Evolutionary conservation across 108 stramenopile genomes (phyloP), one percentile per base, ranked within the genome.

Genomic region (Nitzschia sp.): DNA sequence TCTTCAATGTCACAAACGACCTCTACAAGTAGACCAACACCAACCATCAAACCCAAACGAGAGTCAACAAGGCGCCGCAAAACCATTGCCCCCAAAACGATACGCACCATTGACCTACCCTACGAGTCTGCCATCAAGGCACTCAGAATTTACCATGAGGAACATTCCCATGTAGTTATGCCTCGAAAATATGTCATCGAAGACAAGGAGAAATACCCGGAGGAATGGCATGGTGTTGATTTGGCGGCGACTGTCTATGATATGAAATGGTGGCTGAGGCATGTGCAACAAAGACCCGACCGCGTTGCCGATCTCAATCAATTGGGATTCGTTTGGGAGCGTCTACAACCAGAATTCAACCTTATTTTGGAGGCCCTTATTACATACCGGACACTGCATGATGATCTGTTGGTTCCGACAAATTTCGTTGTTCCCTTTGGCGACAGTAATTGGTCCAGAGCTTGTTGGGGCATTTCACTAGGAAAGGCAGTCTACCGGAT

Each of bases 331-430:
- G 74, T 92, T 2, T 95, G 94, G 94, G 89, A 85, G 35, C 83
- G 90, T 15, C 57, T 95, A 23, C 94, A 95, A 66, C 85, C 91
- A 18, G 77, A 92, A 71, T 95, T 86, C 88, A 90, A 93, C 66
- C 64, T 91, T 32, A 74, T 95, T 19, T 62, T 95, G 55, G 90
- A 93, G 68, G 83, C 82, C 13, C 66, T 95, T 54, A 68, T 84
- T 13, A 63, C 72, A 13, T 93, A 86, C 45, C 54, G 64, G 33
- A 47, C 68, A 3, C 28, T 90, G 1, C 19, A 83, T 42, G 88
- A 84, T 1, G 38, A 89, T 64, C 69, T 89, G 8, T 46, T 80
- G 55, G 91, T 95, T 3, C 87, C 89, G 3, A 47, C 73, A n/a
- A 78, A 80, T 2, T 95, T 87, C 75, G 85, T 88, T 8, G 77